Percentiles rank a stretch among this genome's conserved stretches.
These are phyloP conservation scores for Fulvia fulva DNA, from an alignment of 2,329 filamentous ascomycete genomes.

Conservation along the genomic window DNA sequence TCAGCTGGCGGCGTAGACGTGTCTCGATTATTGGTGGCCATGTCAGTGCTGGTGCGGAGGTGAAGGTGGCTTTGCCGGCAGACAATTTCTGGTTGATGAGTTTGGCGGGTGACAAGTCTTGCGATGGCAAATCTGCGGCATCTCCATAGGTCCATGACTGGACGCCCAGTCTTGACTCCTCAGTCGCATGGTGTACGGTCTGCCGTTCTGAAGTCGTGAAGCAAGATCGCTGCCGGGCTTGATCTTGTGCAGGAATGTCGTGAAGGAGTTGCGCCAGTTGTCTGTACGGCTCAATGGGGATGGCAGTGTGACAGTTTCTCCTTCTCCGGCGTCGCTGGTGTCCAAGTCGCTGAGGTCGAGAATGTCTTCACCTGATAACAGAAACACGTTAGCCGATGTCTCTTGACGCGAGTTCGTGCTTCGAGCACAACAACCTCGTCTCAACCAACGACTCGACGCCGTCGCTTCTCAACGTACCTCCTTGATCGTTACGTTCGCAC, in stretches of 20 bases:
- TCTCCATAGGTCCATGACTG: conserved; percentile 9
- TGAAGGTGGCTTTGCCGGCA: conserved; percentile 14
- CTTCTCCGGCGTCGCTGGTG: not conserved
- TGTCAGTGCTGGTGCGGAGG: conserved; percentile 6
- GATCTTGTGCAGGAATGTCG: conserved; percentile 12
- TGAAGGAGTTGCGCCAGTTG: conserved; percentile 6
- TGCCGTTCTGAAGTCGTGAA: conserved; percentile 11
- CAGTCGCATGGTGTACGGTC: conserved; percentile 16
- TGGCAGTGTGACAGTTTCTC: not conserved
- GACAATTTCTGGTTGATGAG: conserved; percentile 15
- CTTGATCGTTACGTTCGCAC: not conserved
- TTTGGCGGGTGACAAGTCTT: conserved; percentile 1
- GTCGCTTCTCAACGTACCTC: too few relatives aligned
- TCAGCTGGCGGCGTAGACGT: conserved; percentile 2
- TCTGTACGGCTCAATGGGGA: not conserved
- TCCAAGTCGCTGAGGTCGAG: not conserved
- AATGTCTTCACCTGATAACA: not conserved
- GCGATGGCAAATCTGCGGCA: not conserved
- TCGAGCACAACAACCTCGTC: too few relatives aligned
- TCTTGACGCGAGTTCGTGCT: too few relatives aligned
- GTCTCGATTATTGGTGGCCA: conserved; percentile 16
- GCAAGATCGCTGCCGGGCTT: conserved; percentile 10
- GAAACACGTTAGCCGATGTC: too few relatives aligned
- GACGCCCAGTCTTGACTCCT: conserved; percentile 10
- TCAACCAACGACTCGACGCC: too few relatives aligned